Base-by-base conservation (phyloP, 495 filamentous ascomycete species). In the Aspergillus carlsbadensis region DNA sequence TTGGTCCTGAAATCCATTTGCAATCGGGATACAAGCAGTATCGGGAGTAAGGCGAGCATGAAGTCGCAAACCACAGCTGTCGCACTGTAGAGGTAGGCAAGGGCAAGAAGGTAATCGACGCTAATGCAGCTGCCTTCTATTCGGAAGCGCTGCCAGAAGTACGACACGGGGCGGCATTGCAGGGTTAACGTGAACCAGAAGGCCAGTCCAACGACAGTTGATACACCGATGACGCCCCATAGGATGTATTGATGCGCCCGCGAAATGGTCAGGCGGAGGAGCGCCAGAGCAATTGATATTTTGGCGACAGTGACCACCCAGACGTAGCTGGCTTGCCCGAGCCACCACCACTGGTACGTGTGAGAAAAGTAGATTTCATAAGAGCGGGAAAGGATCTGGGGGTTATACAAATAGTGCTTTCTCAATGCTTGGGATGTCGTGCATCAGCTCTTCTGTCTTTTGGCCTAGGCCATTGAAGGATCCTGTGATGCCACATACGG, bases 31-130 rank as follows among this genome's bases (percentile, higher is more conserved):
- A 74, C 68, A 4, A 78, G 62, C 40, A 68, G 59, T 11, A 69
- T 55, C 18, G 72, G 66, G 37, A 78, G 48, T 20, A 74, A 61
- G 21, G 69, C 76, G 14, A 79, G 59, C 2, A 68, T 65, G n/a
- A 78, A 64, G 58, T 80, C 77, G 47, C 70, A 73, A 10, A 67
- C 36, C 21, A 64, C 69, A 6, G 74, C 72, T 13, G 65, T 65
- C 4, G 72, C 69, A 60, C 75, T 77, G 49, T 78, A 75, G 15
- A 73, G 63, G 36, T 76, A 73, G 43, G 72, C 74, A 17, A 78
- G 62, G 18, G 47, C 45, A 50, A 75, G 67, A 22, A 71, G 39
- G 33, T 56, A 59, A 14, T 73, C 55, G 13, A 65, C 52, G 5
- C 47, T 34, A 45, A 76, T 61, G 44, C 77, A 79, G 11, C 49